Percentiles rank a stretch among this genome's conserved stretches.
These are phyloP conservation scores for Taiwanofungus camphoratus DNA, from an alignment of 1,284 basidiomycete genomes.

Conservation along the genomic window DNA sequence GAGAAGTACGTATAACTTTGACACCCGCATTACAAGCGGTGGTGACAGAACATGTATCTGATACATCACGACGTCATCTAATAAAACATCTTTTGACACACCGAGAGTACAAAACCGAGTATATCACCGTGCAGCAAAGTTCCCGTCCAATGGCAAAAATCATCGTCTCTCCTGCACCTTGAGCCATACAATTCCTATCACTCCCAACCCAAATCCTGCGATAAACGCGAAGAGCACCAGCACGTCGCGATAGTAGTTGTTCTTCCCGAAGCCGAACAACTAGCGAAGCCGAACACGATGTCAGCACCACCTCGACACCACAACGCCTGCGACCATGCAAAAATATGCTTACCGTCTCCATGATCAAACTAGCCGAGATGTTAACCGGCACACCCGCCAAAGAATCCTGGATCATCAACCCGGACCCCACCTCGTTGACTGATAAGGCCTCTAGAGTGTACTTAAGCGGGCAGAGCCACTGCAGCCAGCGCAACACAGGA, in stretches of 20 bases:
- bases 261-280: slow-evolving; percentile 77
- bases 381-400: slow-evolving; percentile 78
- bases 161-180: slow-evolving; percentile 68
- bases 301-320: not conserved
- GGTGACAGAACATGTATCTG: too few species aligned
- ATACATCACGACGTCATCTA: too few species aligned
- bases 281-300: slow-evolving; percentile 25
- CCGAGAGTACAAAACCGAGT: too few species aligned
- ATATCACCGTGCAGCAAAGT: too few species aligned
- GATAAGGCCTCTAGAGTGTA: slow-evolving; percentile 78
- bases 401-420: slow-evolving; percentile 75
- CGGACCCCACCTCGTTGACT: slow-evolving; percentile 85
- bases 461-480: slow-evolving; percentile 72
- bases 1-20: too few species aligned
- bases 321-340: not conserved
- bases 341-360: slow-evolving; percentile 62
- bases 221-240: slow-evolving; percentile 82
- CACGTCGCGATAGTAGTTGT: slow-evolving; percentile 82
- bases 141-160: too few species aligned
- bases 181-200: slow-evolving; percentile 71
- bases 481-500: slow-evolving; percentile 80
- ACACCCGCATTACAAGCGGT: too few species aligned
- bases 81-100: too few species aligned
- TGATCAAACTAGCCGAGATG: slow-evolving; percentile 75
- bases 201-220: slow-evolving; percentile 62